Percentiles rank a stretch among this genome's conserved stretches.
Conservation (phyloP, 495 filamentous ascomycete genomes). For the Xylaria acuta region DNA sequence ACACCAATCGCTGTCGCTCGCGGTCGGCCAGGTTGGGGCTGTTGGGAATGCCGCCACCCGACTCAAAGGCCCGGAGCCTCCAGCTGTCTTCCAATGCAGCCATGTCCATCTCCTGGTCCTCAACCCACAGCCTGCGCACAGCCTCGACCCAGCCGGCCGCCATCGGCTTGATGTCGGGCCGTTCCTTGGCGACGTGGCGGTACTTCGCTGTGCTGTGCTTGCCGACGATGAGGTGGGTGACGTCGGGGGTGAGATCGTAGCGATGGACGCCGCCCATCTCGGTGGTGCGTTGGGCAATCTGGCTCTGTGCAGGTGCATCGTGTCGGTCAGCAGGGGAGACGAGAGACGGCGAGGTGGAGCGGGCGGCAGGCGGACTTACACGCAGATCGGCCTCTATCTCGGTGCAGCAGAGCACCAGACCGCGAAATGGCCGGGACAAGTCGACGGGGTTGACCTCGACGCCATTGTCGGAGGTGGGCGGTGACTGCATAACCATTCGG, state of each 20-base stretch:
- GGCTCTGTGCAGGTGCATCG: conserved; percentile 57
- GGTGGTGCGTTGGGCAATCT: conserved; percentile 68
- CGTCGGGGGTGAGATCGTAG: conserved; percentile 91
- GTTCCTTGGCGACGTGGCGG: conserved; percentile 88
- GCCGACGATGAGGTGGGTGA: conserved; percentile 93
- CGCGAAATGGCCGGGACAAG: conserved; percentile 70
- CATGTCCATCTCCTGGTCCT: conserved; percentile 80
- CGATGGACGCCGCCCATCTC: conserved; percentile 88
- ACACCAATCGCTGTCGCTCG: conserved; percentile 60
- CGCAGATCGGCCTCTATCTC: conserved; percentile 80
- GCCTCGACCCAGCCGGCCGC: conserved; percentile 82
- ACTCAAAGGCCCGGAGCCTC: conserved; percentile 52
- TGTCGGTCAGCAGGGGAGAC: conserved; percentile 4
- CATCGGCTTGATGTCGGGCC: conserved; percentile 83
- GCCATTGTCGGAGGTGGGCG: conserved; percentile 30
- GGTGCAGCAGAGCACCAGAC: conserved; percentile 91
- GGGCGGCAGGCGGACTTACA: conserved; percentile 56
- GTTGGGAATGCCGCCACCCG: conserved; percentile 41
- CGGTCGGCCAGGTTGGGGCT: conserved; percentile 30
- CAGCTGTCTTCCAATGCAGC: conserved; percentile 55
- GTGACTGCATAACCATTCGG: conserved; percentile 31
- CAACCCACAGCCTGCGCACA: conserved; percentile 79
- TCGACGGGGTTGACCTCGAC: conserved; percentile 51
- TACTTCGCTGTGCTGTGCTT: conserved; percentile 90
- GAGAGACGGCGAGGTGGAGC: neutral